Percentiles rank a stretch among this genome's conserved stretches.
Evolutionary conservation across 371 early-diverging fungal genomes (phyloP).

Genomic region (Saksenaea vasiformis): DNA sequence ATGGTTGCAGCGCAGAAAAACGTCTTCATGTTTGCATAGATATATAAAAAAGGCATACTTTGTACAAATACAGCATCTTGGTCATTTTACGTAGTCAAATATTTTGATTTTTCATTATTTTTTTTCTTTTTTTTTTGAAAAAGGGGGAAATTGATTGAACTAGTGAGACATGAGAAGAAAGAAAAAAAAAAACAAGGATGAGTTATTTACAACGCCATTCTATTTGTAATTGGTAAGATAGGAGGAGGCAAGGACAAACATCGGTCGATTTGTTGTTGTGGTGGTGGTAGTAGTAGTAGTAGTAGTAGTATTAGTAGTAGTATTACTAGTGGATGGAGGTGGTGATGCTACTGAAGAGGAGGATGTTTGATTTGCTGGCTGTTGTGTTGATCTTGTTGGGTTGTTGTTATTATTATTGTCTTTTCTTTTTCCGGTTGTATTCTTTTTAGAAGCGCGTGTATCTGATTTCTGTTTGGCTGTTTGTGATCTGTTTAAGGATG

Average conservation of each 20-base stretch:
- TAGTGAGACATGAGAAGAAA: background rate
- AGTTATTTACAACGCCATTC: conserved; percentile 4
- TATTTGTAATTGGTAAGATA: conserved; percentile 22
- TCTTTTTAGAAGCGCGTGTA: background rate
- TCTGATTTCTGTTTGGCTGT: background rate
- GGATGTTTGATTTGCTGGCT: background rate
- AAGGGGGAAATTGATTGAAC: background rate
- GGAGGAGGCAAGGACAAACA: conserved; percentile 27
- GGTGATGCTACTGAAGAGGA: background rate
- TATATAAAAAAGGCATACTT: background rate
- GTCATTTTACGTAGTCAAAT: too few relatives aligned
- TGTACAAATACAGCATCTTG: too few relatives aligned
- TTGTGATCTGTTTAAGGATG: background rate
- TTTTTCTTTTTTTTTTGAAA: background rate
- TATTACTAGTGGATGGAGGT: conserved; percentile 4
- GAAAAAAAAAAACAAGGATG: background rate
- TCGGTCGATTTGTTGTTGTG: conserved; percentile 14
- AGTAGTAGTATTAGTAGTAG: conserved; percentile 3
- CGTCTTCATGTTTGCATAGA: conserved; percentile 69
- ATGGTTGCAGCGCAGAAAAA: conserved; percentile 77
- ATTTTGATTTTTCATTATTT: too few relatives aligned
- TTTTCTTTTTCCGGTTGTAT: background rate
- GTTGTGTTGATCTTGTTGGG: background rate
- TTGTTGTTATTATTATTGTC: too few relatives aligned
- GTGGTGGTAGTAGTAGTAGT: conserved; percentile 3